Conservation (phyloP, 2,329 filamentous ascomycete species). For the Colletotrichum coccodes region DNA sequence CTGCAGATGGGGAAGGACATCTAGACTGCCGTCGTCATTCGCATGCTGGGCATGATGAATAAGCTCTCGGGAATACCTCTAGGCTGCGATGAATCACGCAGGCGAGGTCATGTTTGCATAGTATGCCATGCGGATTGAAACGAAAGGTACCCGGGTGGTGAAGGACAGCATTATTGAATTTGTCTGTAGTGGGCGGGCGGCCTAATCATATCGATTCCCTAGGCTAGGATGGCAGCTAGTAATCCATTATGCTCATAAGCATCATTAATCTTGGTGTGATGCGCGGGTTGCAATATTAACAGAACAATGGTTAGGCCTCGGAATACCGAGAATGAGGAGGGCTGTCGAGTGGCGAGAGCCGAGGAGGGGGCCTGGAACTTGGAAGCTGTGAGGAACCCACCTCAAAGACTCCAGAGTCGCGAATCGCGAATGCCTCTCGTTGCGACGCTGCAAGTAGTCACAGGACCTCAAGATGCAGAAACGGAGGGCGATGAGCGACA, state of each 20-base stretch:
- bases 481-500: neutral
- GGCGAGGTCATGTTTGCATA: neutral
- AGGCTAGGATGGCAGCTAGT: conserved; percentile 6
- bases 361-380: neutral
- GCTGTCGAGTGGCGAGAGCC: neutral
- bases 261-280: conserved; percentile 1
- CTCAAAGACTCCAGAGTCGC: neutral
- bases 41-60: neutral
- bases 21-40: neutral
- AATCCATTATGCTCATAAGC: conserved; percentile 6
- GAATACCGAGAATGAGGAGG: neutral
- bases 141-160: neutral
- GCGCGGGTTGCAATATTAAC: conserved; percentile 1
- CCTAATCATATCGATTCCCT: conserved; percentile 16
- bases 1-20: neutral
- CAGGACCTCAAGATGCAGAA: neutral
- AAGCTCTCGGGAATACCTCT: neutral
- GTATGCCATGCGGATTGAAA: neutral
- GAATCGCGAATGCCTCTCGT: neutral
- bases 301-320: neutral
- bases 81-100: neutral
- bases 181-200: conserved; percentile 1
- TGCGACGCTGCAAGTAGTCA: neutral
- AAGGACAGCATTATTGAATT: conserved; percentile 7
- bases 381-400: neutral